Conservation (phyloP, 441 rosid genomes). For the Gossypium schwendimanii region DNA sequence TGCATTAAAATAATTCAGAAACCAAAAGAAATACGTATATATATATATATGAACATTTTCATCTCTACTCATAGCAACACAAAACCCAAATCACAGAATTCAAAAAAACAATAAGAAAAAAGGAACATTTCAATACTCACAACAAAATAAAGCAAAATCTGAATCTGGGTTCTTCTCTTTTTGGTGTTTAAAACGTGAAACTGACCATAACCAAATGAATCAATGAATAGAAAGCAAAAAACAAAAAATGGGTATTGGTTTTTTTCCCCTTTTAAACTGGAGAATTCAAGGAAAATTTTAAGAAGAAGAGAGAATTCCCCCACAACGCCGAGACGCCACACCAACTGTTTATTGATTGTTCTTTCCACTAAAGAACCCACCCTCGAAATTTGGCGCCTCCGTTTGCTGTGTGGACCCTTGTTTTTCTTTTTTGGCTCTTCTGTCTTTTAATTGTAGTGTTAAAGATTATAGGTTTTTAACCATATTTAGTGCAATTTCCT, state of each 20-base stretch:
- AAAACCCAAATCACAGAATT: constrained; percentile 12
- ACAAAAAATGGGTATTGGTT: background rate
- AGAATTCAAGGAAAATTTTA: background rate
- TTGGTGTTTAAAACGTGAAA: background rate
- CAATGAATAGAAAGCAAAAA: too few species aligned
- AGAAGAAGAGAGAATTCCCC: background rate
- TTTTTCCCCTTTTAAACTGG: background rate
- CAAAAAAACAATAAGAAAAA: background rate
- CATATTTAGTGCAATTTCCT: background rate
- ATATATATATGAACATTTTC: too few species aligned
- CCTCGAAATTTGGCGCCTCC: constrained; percentile 42
- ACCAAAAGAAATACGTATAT: background rate
- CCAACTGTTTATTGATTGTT: background rate
- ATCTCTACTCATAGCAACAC: background rate
- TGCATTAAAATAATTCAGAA: background rate
- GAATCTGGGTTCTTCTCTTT: constrained; percentile 19
- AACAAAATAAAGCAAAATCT: constrained; percentile 1
- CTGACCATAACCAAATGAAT: background rate
- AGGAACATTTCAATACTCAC: background rate
- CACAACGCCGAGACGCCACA: constrained; percentile 27
- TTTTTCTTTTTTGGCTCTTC: background rate
- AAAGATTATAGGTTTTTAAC: background rate
- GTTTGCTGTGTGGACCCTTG: constrained; percentile 17
- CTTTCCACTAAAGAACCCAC: background rate
- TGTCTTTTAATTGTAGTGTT: background rate